These are phyloP conservation scores for Candida lessepsii DNA, from an alignment of 805 yeast species.

Conservation along the genomic window DNA sequence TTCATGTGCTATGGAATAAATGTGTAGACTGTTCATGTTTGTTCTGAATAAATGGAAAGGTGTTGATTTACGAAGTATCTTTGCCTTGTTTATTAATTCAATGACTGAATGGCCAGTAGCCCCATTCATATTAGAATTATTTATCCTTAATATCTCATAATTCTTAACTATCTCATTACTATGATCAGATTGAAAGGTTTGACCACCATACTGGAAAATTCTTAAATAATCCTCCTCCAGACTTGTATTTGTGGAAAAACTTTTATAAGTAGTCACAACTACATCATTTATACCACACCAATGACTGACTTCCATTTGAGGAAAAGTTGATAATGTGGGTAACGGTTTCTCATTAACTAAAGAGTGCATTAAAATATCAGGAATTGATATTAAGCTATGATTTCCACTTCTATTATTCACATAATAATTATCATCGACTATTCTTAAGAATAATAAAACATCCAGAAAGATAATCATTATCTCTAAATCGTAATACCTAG, in stretches of 20 bases:
- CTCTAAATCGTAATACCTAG: conserved; percentile 28
- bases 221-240: conserved; percentile 24
- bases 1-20: conserved; percentile 75
- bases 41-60: conserved; percentile 83
- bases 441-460: conserved; percentile 61
- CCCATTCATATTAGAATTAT: conserved; percentile 8
- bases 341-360: conserved; percentile 82
- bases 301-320: conserved; percentile 62
- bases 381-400: conserved; percentile 52
- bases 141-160: conserved; percentile 24
- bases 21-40: conserved; percentile 22
- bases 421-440: conserved; percentile 46
- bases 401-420: conserved; percentile 14
- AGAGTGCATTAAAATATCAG: conserved; percentile 88
- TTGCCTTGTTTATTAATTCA: conserved; percentile 63
- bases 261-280: conserved; percentile 45
- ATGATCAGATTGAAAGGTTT: conserved; percentile 23
- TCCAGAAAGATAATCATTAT: conserved; percentile 81
- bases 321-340: conserved; percentile 47
- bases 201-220: conserved; percentile 25
- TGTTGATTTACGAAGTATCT: conserved; percentile 70
- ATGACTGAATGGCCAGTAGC: conserved; percentile 41
- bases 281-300: conserved; percentile 66
- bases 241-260: conserved; percentile 15
- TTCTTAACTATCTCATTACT: conserved; percentile 20